Conservation (phyloP, 768 basidiomycete genomes). For the Psilocybe azurescens region DNA sequence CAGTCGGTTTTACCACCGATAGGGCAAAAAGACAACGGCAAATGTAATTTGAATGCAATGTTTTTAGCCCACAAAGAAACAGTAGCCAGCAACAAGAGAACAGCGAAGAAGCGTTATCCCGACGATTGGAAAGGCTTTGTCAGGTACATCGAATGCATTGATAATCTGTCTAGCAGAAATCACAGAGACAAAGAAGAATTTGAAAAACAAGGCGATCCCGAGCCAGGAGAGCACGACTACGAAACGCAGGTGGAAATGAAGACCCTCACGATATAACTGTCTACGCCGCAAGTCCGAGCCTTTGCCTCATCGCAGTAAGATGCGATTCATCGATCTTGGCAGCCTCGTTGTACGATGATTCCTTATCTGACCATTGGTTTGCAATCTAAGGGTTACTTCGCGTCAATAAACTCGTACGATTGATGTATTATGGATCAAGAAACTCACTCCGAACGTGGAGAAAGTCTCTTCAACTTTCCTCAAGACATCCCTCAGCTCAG, state of each 20-base stretch:
- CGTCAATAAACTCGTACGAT: neutral
- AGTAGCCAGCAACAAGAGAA: no score
- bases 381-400: slow-evolving; percentile 2
- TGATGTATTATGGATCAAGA: neutral
- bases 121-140: no score
- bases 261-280: no score
- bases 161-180: no score
- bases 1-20: no score
- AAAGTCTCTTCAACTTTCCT: slow-evolving; percentile 7
- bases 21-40: no score
- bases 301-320: slow-evolving; percentile 12
- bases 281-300: neutral
- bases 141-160: no score
- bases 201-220: neutral
- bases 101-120: no score
- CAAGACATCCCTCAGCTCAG: neutral
- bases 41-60: no score
- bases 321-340: slow-evolving; percentile 15
- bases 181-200: no score
- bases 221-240: neutral
- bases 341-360: slow-evolving; percentile 5
- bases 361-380: slow-evolving; percentile 6
- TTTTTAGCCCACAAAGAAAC: no score
- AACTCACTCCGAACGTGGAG: slow-evolving; percentile 6
- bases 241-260: no score